Evolutionary conservation across 2,329 filamentous ascomycete genomes (phyloP).

Genomic region (Aspergillus cejpii): DNA sequence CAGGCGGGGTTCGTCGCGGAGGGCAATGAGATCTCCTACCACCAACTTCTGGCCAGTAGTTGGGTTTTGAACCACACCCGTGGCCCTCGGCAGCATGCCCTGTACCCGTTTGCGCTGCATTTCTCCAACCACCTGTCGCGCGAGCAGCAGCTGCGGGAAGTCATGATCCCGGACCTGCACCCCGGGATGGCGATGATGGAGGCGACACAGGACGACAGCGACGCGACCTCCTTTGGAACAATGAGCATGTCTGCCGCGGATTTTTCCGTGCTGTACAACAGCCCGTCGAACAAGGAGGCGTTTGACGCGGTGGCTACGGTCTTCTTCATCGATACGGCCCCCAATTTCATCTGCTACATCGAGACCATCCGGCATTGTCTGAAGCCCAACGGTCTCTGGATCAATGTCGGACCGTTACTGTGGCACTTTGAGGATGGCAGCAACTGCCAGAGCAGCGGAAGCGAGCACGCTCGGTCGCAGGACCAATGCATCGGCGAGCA

Average conservation of each 20-base stretch:
- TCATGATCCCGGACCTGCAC: constrained; percentile 74
- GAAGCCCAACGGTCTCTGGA: constrained; percentile 67
- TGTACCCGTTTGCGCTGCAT: constrained; percentile 79
- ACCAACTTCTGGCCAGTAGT: constrained; percentile 81
- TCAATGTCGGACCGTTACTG: constrained; percentile 83
- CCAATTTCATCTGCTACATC: constrained; percentile 84
- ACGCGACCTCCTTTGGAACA: constrained; percentile 46
- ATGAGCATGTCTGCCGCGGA: constrained; percentile 95
- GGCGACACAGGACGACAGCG: constrained; percentile 16
- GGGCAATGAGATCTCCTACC: constrained; percentile 95
- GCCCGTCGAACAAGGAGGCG: constrained; percentile 51
- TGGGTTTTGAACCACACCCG: constrained; percentile 51
- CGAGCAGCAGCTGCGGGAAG: constrained; percentile 65
- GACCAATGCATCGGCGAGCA: constrained; percentile 71
- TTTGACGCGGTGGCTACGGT: constrained; percentile 84
- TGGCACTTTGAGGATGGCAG: constrained; percentile 82
- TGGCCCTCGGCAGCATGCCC: constrained; percentile 56
- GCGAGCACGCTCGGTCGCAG: constrained; percentile 20
- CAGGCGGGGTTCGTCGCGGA: constrained; percentile 65
- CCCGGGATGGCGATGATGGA: constrained; percentile 52
- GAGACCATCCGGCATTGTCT: constrained; percentile 75
- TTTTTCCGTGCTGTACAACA: constrained; percentile 77
- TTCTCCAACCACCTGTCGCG: constrained; percentile 80
- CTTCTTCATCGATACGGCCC: constrained; percentile 96
- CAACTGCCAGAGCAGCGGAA: constrained; percentile 19